A percentile compares a stretch with the other conserved stretches of the same genome.
Evolutionary conservation across 2,329 filamentous ascomycete genomes (phyloP).

Genomic region (Alternaria sp.): DNA sequence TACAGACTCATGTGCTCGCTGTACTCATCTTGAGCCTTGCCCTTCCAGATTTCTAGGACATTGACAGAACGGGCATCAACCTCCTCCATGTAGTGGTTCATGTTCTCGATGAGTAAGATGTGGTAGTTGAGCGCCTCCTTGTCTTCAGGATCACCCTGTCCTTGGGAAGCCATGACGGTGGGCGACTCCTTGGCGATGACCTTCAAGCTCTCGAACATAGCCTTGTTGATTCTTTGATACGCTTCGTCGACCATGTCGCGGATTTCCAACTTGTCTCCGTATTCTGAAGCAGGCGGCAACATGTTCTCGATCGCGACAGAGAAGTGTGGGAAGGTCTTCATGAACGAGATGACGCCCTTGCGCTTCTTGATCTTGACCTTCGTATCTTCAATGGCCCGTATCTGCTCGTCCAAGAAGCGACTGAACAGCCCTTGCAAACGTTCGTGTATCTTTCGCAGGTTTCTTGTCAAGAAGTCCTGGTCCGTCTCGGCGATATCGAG

Average conservation of each 20-base stretch:
- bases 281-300: constrained; percentile 60
- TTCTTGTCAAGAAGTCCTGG: constrained; percentile 85
- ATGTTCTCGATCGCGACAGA: constrained; percentile 84
- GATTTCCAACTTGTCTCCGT: constrained; percentile 67
- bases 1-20: constrained; percentile 88
- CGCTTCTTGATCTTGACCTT: constrained; percentile 99
- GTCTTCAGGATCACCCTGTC: constrained; percentile 74
- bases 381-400: constrained; percentile 94
- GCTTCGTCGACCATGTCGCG: constrained; percentile 82
- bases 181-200: constrained; percentile 82
- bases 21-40: constrained; percentile 78
- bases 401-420: constrained; percentile 92
- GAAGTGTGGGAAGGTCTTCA: constrained; percentile 90
- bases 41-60: constrained; percentile 82
- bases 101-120: constrained; percentile 96
- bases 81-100: constrained; percentile 96
- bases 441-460: constrained; percentile 79
- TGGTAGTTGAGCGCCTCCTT: constrained; percentile 98
- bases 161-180: constrained; percentile 58
- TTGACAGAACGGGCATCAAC: constrained; percentile 76
- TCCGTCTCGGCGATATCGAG: constrained; percentile 84
- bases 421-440: constrained; percentile 77
- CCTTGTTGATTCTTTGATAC: constrained; percentile 86
- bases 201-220: constrained; percentile 97
- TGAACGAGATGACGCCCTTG: constrained; percentile 94